Conservation (phyloP, 805 yeast genomes). For the Yarrowia alimentaria region DNA sequence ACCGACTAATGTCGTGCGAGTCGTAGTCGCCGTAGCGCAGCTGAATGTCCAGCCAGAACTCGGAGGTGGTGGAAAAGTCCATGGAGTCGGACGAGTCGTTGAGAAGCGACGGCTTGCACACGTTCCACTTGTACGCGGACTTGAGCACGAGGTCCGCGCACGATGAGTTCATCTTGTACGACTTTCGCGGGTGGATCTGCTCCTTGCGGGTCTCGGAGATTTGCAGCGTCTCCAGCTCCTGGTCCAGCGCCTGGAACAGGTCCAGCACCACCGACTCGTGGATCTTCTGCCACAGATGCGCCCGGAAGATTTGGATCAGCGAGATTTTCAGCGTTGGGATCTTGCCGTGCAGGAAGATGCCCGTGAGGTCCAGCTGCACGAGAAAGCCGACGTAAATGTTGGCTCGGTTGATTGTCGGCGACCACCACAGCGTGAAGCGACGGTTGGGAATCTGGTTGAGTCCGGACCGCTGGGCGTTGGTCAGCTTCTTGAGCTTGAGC, state of each 20-base stretch:
- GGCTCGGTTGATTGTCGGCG: conserved; percentile 97
- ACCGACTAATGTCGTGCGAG: conserved; percentile 92
- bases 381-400: conserved; percentile 96
- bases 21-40: conserved; percentile 95
- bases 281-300: conserved; percentile 98
- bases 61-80: conserved; percentile 55
- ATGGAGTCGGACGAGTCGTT: conserved; percentile 66
- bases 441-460: conserved; percentile 96
- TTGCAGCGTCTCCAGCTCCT: conserved; percentile 76
- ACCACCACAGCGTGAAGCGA: conserved; percentile 98
- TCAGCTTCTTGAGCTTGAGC: conserved; percentile 86
- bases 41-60: conserved; percentile 94
- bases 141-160: conserved; percentile 83
- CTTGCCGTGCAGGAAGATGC: conserved; percentile 95
- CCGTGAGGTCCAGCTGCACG: conserved; percentile 94
- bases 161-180: conserved; percentile 95
- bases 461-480: conserved; percentile 97
- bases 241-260: conserved; percentile 86
- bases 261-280: conserved; percentile 95
- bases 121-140: conserved; percentile 78
- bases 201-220: conserved; percentile 86
- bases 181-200: conserved; percentile 93
- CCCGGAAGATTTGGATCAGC: conserved; percentile 91
- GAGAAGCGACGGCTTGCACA: conserved; percentile 70
- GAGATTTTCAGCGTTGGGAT: conserved; percentile 96